Evolutionary conservation across 257 asterid genomes (phyloP).

Genomic region (Ophiorrhiza pumila): DNA sequence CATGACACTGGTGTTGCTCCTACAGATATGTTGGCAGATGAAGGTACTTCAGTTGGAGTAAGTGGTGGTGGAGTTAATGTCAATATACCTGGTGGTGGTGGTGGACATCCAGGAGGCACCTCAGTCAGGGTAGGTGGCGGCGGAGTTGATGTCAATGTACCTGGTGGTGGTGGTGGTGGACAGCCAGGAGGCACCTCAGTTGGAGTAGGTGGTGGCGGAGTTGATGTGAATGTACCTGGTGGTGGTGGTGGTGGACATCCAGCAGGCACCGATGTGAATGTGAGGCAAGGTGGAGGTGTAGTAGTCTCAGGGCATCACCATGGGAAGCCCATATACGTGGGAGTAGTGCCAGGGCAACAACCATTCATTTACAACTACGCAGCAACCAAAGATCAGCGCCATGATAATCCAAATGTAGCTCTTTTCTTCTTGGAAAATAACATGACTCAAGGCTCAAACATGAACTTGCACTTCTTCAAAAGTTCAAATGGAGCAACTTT

Average conservation of each 20-base stretch:
- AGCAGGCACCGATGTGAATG: constrained; percentile 36
- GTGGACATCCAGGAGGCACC: no score
- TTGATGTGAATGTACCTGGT: constrained; percentile 1
- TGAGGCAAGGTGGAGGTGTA: constrained; percentile 45
- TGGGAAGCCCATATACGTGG: constrained; percentile 48
- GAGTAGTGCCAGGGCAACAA: constrained; percentile 32
- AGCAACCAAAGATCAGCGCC: constrained; percentile 57
- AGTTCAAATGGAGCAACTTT: constrained; percentile 32
- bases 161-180: no score
- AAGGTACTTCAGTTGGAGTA: constrained; percentile 33
- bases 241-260: not conserved
- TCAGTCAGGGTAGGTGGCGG: no score
- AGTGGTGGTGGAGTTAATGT: no score
- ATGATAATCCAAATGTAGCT: constrained; percentile 48
- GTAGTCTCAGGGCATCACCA: constrained; percentile 31
- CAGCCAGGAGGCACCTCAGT: no score
- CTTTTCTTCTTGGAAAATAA: constrained; percentile 66
- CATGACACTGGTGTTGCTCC: not conserved
- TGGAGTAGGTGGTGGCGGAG: constrained; percentile 30
- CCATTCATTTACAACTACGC: constrained; percentile 61
- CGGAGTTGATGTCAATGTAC: no score
- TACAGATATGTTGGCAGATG: constrained; percentile 48
- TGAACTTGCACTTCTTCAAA: constrained; percentile 49
- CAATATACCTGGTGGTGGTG: no score
- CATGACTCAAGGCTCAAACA: constrained; percentile 40